Percentiles rank a stretch among this genome's conserved stretches.
Conservation (phyloP, 345 rosid genomes). For the Isatis tinctoria region DNA sequence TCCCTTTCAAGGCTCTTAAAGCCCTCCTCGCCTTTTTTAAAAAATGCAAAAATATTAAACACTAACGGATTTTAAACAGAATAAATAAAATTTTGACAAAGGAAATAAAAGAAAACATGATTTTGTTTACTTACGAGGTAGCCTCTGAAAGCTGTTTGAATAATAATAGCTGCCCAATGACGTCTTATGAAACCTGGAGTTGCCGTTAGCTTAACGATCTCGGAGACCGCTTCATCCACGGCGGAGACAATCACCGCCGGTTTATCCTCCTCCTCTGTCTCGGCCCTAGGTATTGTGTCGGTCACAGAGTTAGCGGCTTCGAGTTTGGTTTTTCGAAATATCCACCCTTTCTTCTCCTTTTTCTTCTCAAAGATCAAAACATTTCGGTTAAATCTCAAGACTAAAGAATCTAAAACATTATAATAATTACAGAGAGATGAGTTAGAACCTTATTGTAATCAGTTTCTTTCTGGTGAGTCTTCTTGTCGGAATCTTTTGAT, state of each 20-base stretch:
- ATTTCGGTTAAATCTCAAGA: neutral
- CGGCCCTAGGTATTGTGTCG: constrained; percentile 35
- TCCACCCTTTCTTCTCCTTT: constrained; percentile 79
- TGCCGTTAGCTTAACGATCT: constrained; percentile 56
- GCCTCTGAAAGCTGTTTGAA: constrained; percentile 84
- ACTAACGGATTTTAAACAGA: no score
- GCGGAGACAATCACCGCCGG: constrained; percentile 62
- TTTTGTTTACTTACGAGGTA: constrained; percentile 56
- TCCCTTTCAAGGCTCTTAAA: constrained; percentile 73
- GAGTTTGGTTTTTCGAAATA: constrained; percentile 47
- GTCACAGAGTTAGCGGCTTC: constrained; percentile 23
- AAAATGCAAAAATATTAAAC: neutral
- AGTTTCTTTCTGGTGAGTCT: constrained; percentile 51
- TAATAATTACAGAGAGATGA: neutral
- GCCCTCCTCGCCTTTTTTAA: constrained; percentile 69
- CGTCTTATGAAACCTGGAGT: constrained; percentile 43
- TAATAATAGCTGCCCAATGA: constrained; percentile 68
- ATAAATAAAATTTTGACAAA: no score
- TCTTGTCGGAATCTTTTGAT: constrained; percentile 52
- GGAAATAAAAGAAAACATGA: no score
- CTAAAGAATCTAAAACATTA: neutral
- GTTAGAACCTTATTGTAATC: constrained; percentile 53
- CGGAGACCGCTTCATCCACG: constrained; percentile 54
- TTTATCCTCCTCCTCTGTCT: constrained; percentile 41
- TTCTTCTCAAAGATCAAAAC: constrained; percentile 36